These are phyloP conservation scores for Boletales sp. DNA, from an alignment of 768 basidiomycete genomes.

Conservation along the genomic window DNA sequence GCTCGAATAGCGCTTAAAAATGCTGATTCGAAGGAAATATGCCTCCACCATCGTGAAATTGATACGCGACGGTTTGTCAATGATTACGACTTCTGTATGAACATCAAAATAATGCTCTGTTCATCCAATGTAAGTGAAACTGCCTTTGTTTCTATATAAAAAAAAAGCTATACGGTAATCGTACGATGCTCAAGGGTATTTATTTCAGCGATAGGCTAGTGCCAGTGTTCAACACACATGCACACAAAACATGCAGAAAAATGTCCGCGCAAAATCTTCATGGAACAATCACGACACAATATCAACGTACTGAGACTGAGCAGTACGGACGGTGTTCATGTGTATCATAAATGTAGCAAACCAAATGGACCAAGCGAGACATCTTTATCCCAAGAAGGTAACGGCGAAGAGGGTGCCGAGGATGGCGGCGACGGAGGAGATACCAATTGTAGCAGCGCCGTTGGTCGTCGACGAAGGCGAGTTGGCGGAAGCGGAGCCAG, in stretches of 20 bases:
- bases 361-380: not conserved
- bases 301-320: not conserved
- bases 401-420: conserved; percentile 35
- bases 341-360: not conserved
- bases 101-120: too few species aligned
- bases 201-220: conserved; percentile 16
- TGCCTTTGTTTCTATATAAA: not conserved
- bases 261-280: conserved; percentile 7
- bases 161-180: conserved; percentile 11
- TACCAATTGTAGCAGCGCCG: conserved; percentile 22
- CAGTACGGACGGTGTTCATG: not conserved
- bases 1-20: too few species aligned
- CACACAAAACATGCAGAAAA: conserved; percentile 4
- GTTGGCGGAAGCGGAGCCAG: conserved; percentile 13
- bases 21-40: too few species aligned
- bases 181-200: conserved; percentile 19
- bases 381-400: conserved; percentile 34
- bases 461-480: conserved; percentile 15
- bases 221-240: conserved; percentile 24
- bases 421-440: conserved; percentile 33
- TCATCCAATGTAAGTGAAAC: not conserved
- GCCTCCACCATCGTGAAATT: too few species aligned
- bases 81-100: too few species aligned
- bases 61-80: too few species aligned
- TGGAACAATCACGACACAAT: conserved; percentile 4